Conservation (phyloP, 768 basidiomycete genomes). For the Chalciporus chontae region DNA sequence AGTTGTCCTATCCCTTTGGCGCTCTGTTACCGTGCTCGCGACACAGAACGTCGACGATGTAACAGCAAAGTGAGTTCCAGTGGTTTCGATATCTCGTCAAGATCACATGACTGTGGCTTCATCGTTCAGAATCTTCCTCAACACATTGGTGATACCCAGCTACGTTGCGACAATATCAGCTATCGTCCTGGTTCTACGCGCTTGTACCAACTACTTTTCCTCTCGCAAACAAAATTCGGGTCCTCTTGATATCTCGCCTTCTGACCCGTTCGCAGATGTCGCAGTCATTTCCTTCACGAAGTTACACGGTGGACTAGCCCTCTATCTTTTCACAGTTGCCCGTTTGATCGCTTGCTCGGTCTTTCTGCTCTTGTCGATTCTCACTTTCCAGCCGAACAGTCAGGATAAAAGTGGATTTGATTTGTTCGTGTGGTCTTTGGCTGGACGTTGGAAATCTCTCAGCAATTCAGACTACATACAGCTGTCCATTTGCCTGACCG, state of each 20-base stretch:
- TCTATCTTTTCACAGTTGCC: conserved; percentile 45
- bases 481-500: conserved; percentile 30
- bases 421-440: background rate
- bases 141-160: conserved; percentile 35
- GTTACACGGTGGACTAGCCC: conserved; percentile 38
- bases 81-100: no score
- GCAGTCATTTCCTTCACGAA: conserved; percentile 38
- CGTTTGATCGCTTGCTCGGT: conserved; percentile 43
- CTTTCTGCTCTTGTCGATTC: conserved; percentile 50
- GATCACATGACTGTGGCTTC: no score
- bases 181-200: conserved; percentile 32
- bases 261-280: conserved; percentile 1
- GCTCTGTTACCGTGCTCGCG: no score
- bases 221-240: no score
- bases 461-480: conserved; percentile 29
- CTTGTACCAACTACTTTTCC: conserved; percentile 8
- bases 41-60: no score
- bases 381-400: conserved; percentile 37
- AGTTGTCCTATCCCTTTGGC: no score
- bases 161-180: conserved; percentile 35
- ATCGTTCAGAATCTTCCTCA: background rate
- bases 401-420: conserved; percentile 13
- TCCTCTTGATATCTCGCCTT: no score
- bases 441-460: conserved; percentile 6
- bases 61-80: no score